phyloP scores from a whole-genome alignment of 179 eudicot genomes.

The Vitellaria paradoxa region DNA sequence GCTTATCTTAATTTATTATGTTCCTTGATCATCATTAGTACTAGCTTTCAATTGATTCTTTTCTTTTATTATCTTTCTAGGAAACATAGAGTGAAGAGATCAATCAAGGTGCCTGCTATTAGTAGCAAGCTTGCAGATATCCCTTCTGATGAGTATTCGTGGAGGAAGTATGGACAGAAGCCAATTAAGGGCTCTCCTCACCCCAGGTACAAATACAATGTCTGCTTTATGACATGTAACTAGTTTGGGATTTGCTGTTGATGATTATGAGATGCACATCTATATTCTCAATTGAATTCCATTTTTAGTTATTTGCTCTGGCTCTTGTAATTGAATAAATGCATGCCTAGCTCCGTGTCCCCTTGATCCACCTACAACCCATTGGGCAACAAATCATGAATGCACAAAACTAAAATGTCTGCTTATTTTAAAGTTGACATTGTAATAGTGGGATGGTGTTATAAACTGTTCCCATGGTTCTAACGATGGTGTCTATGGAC shows the following conservation, averaged over 20 bases:
- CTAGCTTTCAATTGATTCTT: conserved; percentile 1
- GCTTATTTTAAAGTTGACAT: background rate
- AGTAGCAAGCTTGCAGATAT: conserved; percentile 97
- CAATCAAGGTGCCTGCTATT: conserved; percentile 92
- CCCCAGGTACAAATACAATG: conserved; percentile 70
- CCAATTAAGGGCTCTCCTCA: conserved; percentile 97
- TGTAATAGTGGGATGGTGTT: background rate
- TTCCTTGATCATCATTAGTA: background rate
- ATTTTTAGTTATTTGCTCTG: background rate
- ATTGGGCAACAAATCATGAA: background rate
- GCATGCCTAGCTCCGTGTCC: background rate
- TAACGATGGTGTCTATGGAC: background rate
- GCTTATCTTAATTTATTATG: conserved; percentile 4
- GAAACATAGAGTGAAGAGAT: conserved; percentile 87
- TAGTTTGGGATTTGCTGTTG: background rate
- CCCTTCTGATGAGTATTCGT: conserved; percentile 83
- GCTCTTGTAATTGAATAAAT: background rate
- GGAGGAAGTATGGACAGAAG: conserved; percentile 95
- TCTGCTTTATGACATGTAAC: background rate
- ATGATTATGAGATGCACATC: background rate
- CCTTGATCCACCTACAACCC: background rate
- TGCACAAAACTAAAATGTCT: background rate
- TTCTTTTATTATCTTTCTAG: conserved; percentile 29
- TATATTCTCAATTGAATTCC: background rate
- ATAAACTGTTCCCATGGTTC: background rate